These are phyloP conservation scores for Alternaria dauci DNA, from an alignment of 2,329 filamentous ascomycete species.

Conservation along the genomic window DNA sequence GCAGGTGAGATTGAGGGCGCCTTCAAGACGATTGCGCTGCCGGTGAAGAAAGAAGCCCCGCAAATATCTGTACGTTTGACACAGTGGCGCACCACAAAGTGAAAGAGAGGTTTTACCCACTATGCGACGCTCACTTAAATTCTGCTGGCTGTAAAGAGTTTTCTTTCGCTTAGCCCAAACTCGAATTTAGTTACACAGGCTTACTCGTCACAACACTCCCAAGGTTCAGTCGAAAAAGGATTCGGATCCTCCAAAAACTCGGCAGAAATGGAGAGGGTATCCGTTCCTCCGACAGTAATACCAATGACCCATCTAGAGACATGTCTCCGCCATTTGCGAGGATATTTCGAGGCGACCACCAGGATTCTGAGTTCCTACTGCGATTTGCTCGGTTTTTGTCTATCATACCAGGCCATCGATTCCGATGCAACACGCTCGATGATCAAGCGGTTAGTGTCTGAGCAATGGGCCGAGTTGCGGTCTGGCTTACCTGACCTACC, in stretches of 20 bases:
- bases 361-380: not conserved
- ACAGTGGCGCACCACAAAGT: not conserved
- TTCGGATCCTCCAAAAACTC: not conserved
- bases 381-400: not conserved
- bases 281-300: not conserved
- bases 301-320: not conserved
- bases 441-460: not conserved
- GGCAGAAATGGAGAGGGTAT: not conserved
- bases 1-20: not conserved
- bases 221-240: not conserved
- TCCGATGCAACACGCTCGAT: not conserved
- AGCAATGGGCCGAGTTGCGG: not conserved
- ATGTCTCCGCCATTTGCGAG: not conserved
- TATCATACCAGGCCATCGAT: not conserved
- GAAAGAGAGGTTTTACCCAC: not conserved
- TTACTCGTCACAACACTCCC: not conserved
- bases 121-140: not conserved
- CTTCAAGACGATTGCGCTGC: not conserved
- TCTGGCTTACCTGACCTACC: not conserved
- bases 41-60: not conserved
- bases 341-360: not conserved
- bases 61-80: not conserved
- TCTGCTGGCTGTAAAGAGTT: not conserved
- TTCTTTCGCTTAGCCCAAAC: not conserved
- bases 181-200: not conserved